These are phyloP conservation scores for Boeremia lycopersici DNA, from an alignment of 2,329 filamentous ascomycete species.

Conservation along the genomic window DNA sequence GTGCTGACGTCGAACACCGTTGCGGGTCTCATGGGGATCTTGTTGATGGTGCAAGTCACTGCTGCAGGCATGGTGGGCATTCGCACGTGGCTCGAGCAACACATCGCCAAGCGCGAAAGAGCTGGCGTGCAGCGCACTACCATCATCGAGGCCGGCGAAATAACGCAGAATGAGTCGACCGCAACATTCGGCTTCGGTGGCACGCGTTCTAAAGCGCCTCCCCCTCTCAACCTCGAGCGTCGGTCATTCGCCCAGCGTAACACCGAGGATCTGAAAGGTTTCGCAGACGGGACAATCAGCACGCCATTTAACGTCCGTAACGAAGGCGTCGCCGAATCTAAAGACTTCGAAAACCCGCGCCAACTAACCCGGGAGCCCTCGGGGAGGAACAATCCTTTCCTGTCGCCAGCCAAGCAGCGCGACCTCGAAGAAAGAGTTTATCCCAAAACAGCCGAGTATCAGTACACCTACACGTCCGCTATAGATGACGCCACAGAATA, in stretches of 20 bases:
- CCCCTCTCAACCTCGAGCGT: slow-evolving; percentile 10
- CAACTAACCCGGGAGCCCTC: slow-evolving; percentile 7
- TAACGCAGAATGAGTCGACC: slow-evolving; percentile 20
- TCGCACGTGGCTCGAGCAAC: slow-evolving; percentile 33
- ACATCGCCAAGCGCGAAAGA: slow-evolving; percentile 27
- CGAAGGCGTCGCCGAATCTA: slow-evolving; percentile 18
- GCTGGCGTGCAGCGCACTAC: not conserved
- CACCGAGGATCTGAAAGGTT: slow-evolving; percentile 25
- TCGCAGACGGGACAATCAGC: slow-evolving; percentile 29
- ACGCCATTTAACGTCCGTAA: slow-evolving; percentile 31
- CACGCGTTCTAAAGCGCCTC: slow-evolving; percentile 16
- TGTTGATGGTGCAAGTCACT: slow-evolving; percentile 32
- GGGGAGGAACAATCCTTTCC: slow-evolving; percentile 6
- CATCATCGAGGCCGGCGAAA: slow-evolving; percentile 2
- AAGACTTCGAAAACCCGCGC: not conserved
- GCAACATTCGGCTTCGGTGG: slow-evolving; percentile 31
- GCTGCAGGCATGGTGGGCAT: slow-evolving; percentile 28
- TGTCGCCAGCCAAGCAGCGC: slow-evolving; percentile 5
- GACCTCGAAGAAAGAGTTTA: slow-evolving; percentile 13
- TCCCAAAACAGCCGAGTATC: slow-evolving; percentile 14
- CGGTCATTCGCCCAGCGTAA: slow-evolving; percentile 13
- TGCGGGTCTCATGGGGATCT: slow-evolving; percentile 19
- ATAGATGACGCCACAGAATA: slow-evolving; percentile 13
- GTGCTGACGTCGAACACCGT: slow-evolving; percentile 26
- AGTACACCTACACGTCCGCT: slow-evolving; percentile 10